phyloP scores from a whole-genome alignment of 1,139 yeast species.

The Magnusiomyces fungicola region DNA sequence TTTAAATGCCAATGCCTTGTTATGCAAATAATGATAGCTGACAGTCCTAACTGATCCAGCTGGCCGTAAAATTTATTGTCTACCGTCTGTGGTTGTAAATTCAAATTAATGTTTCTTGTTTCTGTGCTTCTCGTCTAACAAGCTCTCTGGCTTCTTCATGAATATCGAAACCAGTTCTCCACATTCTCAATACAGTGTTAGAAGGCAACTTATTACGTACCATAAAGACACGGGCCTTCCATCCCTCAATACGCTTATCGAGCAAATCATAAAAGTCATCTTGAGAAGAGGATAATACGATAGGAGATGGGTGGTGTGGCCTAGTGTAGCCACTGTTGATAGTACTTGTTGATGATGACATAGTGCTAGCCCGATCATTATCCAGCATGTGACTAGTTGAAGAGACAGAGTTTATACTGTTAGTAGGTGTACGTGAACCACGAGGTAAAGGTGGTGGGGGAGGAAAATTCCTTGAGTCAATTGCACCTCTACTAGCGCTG shows the following conservation, averaged over 20 bases:
- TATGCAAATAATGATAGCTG: no score
- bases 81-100: no score
- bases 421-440: slow-evolving; percentile 18
- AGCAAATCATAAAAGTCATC: slow-evolving; percentile 24
- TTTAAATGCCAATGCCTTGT: no score
- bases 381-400: no score
- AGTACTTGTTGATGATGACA: slow-evolving; percentile 5
- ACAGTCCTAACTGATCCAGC: no score
- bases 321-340: slow-evolving; percentile 1
- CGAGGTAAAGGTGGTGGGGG: slow-evolving; percentile 27
- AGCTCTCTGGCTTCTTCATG: slow-evolving; percentile 20
- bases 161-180: slow-evolving; percentile 34
- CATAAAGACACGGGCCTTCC: slow-evolving; percentile 37
- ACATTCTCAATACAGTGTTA: slow-evolving; percentile 28
- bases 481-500: slow-evolving; percentile 7
- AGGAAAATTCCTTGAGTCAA: slow-evolving; percentile 11
- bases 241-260: slow-evolving; percentile 38
- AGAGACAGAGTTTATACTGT: no score
- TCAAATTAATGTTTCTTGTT: no score
- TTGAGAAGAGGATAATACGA: slow-evolving; percentile 25
- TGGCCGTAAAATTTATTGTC: no score
- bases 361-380: no score
- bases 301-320: slow-evolving; percentile 4
- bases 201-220: slow-evolving; percentile 32
- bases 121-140: neutral